phyloP scores from a whole-genome alignment of 2,329 filamentous ascomycete species.

The Pyrenophora tritici-repentis region DNA sequence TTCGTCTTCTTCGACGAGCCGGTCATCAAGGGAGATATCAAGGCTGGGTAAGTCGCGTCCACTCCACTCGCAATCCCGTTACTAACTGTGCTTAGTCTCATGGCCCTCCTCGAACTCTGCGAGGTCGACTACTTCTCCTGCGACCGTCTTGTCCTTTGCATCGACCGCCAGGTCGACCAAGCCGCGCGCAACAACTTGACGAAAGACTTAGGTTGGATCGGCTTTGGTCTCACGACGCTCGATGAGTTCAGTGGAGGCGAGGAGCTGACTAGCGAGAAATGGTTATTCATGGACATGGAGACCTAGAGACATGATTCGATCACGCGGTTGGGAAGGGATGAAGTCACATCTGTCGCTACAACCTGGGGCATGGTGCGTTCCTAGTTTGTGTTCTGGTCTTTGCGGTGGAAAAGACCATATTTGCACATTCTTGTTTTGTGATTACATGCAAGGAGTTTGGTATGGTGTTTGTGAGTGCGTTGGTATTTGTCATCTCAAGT shows the following conservation, averaged over 20 bases:
- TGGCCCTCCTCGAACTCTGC: constrained; percentile 88
- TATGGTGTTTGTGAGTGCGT: background rate
- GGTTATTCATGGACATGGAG: constrained; percentile 90
- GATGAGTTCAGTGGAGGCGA: constrained; percentile 70
- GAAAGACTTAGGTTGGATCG: constrained; percentile 90
- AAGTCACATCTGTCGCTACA: constrained; percentile 4
- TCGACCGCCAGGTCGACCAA: constrained; percentile 70
- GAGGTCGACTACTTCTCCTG: constrained; percentile 73
- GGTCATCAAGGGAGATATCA: constrained; percentile 75
- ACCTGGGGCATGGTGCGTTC: background rate
- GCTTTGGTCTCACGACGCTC: constrained; percentile 81
- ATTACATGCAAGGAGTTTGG: constrained; percentile 7
- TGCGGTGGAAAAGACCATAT: no score
- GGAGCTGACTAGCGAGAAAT: constrained; percentile 71
- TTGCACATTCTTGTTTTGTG: background rate
- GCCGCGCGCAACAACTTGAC: constrained; percentile 69
- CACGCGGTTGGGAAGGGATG: background rate
- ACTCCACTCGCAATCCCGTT: background rate
- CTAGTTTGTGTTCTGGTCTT: no score
- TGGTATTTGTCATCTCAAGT: no score
- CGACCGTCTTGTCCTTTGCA: constrained; percentile 76
- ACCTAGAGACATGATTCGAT: constrained; percentile 54
- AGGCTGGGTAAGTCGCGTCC: constrained; percentile 74
- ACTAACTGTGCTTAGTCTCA: constrained; percentile 54
- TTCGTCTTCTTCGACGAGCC: constrained; percentile 86